Conservation (phyloP, 371 early-diverging fungal species). For the Actinomucor elegans region DNA sequence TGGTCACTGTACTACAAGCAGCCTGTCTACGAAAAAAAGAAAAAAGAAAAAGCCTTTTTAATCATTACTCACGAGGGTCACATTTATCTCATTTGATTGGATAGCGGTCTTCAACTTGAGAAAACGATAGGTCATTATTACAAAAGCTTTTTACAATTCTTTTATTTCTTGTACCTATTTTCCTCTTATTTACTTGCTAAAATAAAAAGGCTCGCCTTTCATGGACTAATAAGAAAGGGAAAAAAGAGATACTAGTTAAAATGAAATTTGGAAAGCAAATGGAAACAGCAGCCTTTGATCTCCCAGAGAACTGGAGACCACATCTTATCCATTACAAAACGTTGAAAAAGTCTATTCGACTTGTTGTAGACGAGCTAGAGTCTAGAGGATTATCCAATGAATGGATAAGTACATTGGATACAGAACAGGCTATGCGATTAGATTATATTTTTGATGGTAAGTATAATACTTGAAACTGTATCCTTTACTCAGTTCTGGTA, state of each 20-base stretch:
- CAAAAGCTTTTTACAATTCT: no score
- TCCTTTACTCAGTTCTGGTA: not conserved
- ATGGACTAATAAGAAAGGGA: slow-evolving; percentile 8
- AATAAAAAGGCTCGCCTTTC: slow-evolving; percentile 5
- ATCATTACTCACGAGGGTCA: not conserved
- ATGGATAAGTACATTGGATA: slow-evolving; percentile 30
- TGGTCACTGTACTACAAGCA: no score
- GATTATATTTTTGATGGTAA: slow-evolving; percentile 50
- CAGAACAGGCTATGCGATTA: slow-evolving; percentile 25
- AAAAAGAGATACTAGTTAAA: not conserved
- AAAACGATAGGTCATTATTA: slow-evolving; percentile 1
- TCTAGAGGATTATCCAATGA: slow-evolving; percentile 35
- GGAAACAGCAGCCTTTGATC: slow-evolving; percentile 56
- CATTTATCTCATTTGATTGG: not conserved
- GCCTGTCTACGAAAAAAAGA: no score
- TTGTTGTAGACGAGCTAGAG: slow-evolving; percentile 69
- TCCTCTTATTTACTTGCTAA: slow-evolving; percentile 3
- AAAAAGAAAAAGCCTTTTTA: no score
- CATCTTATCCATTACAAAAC: slow-evolving; percentile 70
- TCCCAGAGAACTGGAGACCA: slow-evolving; percentile 71
- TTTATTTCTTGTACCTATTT: no score
- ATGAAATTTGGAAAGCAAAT: slow-evolving; percentile 71
- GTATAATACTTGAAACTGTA: not conserved
- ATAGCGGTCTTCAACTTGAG: not conserved
- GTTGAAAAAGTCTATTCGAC: slow-evolving; percentile 68